Evolutionary conservation across 768 basidiomycete species (phyloP), one percentile per base, ranked within the genome.

Genomic region (Hygrocybe punicea): DNA sequence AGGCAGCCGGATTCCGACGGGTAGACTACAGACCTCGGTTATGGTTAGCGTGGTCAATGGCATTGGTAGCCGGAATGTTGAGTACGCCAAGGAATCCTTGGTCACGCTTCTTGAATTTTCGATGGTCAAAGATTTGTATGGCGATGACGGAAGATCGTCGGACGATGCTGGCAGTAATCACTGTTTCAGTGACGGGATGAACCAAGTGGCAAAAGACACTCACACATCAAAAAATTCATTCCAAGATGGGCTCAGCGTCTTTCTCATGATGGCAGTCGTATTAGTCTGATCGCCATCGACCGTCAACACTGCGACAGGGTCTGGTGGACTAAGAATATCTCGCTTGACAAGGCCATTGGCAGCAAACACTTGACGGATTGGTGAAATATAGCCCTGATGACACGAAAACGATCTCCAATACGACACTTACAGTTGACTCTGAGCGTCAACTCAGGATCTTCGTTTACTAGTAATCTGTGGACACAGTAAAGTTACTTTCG

Each of bases 121-220:
- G 82, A 71, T 92, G 86, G 78, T 96, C 93, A 67, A 94, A 93
- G 58, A 96, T 83, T 74, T 95, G 91, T 46, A 95, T 89, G 23
- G 81, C 79, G 65, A 95, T 80, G 63, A 83, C 78, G 35, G 91
- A 93, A 25, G 84, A 84, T 59, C 83, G 85, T 45, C 82, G 86
- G 61, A 93, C 83, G 59, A 78, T 79, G 61, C 91, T 91, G 61
- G 21, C 62, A 57, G 60, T 58, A 52, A 35, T 53, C 35, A 50
- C 56, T 36, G 29, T 56, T 54, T 17, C 56, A 23, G 59, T 25
- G 55, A 45, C 51, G 58, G 62, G 55, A 61, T 17, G 34, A 19
- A 39, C 13, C 17, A 13, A 24, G 3, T 17, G 7, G 50, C 34
- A 17, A 6, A 10, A 34, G 6, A 33, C 2, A 74, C 87, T 69